Base-by-base conservation (phyloP, 108 stramenopile genomes). In the Asterionellopsis glacialis region DNA sequence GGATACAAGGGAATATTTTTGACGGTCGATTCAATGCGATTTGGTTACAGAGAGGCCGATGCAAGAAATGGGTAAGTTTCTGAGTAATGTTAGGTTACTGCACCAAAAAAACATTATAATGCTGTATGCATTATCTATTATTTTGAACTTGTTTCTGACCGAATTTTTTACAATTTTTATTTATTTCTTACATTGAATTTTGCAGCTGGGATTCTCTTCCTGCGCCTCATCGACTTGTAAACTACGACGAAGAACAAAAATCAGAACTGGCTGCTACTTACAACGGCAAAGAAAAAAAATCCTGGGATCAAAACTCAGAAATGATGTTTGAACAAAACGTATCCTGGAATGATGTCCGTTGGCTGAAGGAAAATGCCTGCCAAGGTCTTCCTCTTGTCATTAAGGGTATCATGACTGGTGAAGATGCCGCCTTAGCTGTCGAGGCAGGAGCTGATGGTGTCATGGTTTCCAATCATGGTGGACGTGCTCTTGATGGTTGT, bases 391-490 rank as follows among this genome's bases (percentile, higher is more conserved):
- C 91, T 6, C 55, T 93, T 14, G 77, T 97, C 45, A 72, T 95
- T 40, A 97, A 97, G 75, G 96, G 96, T 3, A 93, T 97, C 22
- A 88, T 95, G 87, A 89, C 92, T 4, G 84, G 82, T 11, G 94
- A 95, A 75, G 96, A 97, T 85, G 96, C 96, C 0, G 49, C 64
- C 1, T 65, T 86, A 51, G 91, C 94, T 9, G 66, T 96, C 0
- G 57, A 74, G 25, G 74, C 82, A 27, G 95, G 95, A 43, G 82
- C 76, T 11, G 95, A 96, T 76, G 95, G 70, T 33, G 85, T 97
- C 64, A 85, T 92, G 90, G 87, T 97, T 14, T 88, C 85, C 44
- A 97, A 96, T 69, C 96, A 97, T 67, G 96, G 96, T 61, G 96
- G 93, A 16, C 77, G 96, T 38, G 91, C 82, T 61, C 74, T 96